A percentile compares a stretch with the other conserved stretches of the same genome.
These are phyloP conservation scores for Tulasnella sp. DNA, from an alignment of 768 basidiomycete species.

Conservation along the genomic window DNA sequence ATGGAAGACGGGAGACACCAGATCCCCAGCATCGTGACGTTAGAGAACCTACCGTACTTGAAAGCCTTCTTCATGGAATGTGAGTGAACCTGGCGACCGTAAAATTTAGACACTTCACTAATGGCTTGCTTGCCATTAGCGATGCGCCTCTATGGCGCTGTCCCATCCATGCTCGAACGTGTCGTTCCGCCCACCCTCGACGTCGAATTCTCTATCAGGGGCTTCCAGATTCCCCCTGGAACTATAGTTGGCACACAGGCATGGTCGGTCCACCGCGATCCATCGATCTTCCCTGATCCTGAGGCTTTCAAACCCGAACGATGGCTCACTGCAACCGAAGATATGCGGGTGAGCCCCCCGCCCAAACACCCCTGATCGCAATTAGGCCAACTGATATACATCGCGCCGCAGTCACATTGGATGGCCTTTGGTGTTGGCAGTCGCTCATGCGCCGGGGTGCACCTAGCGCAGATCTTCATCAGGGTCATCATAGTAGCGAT, in stretches of 20 bases:
- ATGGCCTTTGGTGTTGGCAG: no score
- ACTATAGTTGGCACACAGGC: slow-evolving; percentile 68
- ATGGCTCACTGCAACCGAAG: slow-evolving; percentile 42
- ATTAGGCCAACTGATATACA: no score
- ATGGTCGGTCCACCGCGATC: slow-evolving; percentile 79
- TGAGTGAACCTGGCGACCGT: slow-evolving; percentile 31
- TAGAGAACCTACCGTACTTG: slow-evolving; percentile 43
- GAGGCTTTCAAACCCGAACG: slow-evolving; percentile 70
- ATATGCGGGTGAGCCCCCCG: slow-evolving; percentile 13
- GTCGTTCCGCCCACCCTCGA: slow-evolving; percentile 42
- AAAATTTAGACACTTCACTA: background rate
- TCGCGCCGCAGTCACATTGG: no score
- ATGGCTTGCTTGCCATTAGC: slow-evolving; percentile 33
- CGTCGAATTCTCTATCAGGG: slow-evolving; percentile 61
- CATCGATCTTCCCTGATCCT: slow-evolving; percentile 59
- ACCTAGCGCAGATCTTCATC: no score
- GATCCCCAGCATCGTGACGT: slow-evolving; percentile 49
- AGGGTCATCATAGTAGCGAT: no score
- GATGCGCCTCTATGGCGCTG: slow-evolving; percentile 59
- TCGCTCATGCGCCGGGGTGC: no score
- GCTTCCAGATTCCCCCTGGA: slow-evolving; percentile 60
- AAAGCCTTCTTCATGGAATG: slow-evolving; percentile 46
- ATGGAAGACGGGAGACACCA: slow-evolving; percentile 24
- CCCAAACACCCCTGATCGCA: no score
- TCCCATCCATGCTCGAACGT: slow-evolving; percentile 65